Base-by-base conservation (phyloP, 2,329 filamentous ascomycete genomes). In the Thermothelomyces thermophilus region DNA sequence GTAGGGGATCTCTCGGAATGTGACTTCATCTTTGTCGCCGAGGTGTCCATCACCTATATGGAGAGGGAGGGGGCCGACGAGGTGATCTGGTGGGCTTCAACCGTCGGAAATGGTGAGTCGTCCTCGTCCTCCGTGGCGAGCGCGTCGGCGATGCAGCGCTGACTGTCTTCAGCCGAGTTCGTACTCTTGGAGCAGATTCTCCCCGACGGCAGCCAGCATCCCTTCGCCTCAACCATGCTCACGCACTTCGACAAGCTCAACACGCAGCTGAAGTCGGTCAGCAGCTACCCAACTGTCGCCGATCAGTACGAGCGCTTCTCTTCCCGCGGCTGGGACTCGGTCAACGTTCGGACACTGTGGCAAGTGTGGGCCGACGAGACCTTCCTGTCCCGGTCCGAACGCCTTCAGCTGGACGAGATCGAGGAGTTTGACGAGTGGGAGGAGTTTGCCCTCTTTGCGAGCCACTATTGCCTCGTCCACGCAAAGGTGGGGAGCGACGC, bases 341-440 rank as follows among this genome's bases (percentile, higher is more conserved):
- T 84, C 14, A 69, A 76, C 13, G 77, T 82, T 39, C 77, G 78
- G 63, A 87, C 83, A 59, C 71, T 96, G 10, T 95, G 90, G 88
- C 79, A 89, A 48, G 72, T 90, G 1, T 96, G 90, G 90, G 80
- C 77, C 10, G 80, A 86, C 56, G 71, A 80, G 13, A 63, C 70
- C 2, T 90, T 90, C 64, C 68, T 95, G 17, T 73, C 72, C 5
- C 62, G 74, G 1, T 67, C 73, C 1, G 76, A 87, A 54, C 77
- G 87, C 55, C 70, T 64, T 31, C 69, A 69, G 10, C 68, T 96
- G 13, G 84, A 95, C 58, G 63, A 70, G 1, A 67, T 90, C 14
- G 91, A 96, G 62, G 82, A 85, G 1, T 96, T 97, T 63, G 91
- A 97, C 65, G 90, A 96, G 67, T 95, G 89, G 89, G 91, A 97